Conservation (phyloP, 108 stramenopile species). For the Nitzschia putrida region DNA sequence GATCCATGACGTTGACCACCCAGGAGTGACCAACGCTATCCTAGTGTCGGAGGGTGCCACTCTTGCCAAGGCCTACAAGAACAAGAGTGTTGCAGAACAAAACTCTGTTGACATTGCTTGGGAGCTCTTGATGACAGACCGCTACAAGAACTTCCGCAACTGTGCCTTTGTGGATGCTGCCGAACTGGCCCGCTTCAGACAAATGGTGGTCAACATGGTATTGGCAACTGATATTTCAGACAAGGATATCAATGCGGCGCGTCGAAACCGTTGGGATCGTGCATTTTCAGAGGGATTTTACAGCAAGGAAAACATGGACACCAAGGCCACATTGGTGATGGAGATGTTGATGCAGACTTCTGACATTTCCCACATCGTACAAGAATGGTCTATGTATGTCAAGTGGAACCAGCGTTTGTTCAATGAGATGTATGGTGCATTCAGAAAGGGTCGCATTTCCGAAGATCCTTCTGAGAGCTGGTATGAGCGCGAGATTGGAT, state of each 20-base stretch:
- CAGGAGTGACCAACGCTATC: slow-evolving; percentile 49
- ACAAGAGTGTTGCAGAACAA: slow-evolving; percentile 48
- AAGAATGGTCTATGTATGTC: slow-evolving; percentile 51
- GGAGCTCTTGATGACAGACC: slow-evolving; percentile 38
- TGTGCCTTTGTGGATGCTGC: slow-evolving; percentile 30
- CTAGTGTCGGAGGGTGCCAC: slow-evolving; percentile 46
- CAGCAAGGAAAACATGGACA: slow-evolving; percentile 12
- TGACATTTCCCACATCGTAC: slow-evolving; percentile 61
- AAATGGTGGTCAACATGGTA: slow-evolving; percentile 45
- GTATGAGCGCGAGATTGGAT: slow-evolving; percentile 62
- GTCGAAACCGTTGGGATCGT: slow-evolving; percentile 46
- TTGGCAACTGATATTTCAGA: slow-evolving; percentile 57
- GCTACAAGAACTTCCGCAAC: slow-evolving; percentile 26
- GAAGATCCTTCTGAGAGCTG: slow-evolving; percentile 54
- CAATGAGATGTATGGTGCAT: slow-evolving; percentile 57
- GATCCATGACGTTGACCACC: slow-evolving; percentile 12
- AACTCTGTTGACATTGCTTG: slow-evolving; percentile 50
- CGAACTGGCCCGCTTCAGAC: slow-evolving; percentile 39
- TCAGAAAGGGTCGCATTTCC: slow-evolving; percentile 14
- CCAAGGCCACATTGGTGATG: slow-evolving; percentile 42
- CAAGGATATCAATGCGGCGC: slow-evolving; percentile 21
- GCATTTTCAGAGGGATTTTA: slow-evolving; percentile 28
- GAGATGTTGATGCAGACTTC: slow-evolving; percentile 59
- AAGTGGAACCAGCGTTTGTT: slow-evolving; percentile 65
- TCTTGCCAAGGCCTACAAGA: slow-evolving; percentile 31